Base-by-base conservation (phyloP, 2,329 filamentous ascomycete genomes). In the Chaetomium sp. region DNA sequence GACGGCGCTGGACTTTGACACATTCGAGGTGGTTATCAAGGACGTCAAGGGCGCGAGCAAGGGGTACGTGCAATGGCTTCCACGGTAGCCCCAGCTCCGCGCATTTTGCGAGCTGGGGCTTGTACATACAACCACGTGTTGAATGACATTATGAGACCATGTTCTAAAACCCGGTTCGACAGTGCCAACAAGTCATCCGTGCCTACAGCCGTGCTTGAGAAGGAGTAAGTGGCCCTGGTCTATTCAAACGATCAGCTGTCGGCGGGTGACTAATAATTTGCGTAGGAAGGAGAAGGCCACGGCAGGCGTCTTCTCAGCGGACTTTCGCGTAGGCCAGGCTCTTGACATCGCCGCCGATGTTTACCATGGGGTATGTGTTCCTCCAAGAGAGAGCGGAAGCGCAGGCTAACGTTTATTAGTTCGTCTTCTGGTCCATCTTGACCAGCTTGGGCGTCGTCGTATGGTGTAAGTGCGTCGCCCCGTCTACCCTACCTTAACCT, bases 11-110 rank as follows among this genome's bases (percentile, higher is more conserved):
- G 95, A 99, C 81, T 99, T 98, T 80, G 84, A 88, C 68, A 87
- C 89, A 62, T 91, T 98, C 75, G 94, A 98, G 77, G 81, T 99
- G 73, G 84, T 93, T 71, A 84, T 99, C 69, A 92, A 87, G 81
- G 94, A 98, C 81, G 85, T 93, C 70, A 94, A 93, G 81, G 93
- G 93, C 70, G 80, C 89, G 75, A 95, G 91, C 83, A 93, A 94
- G 91, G 93, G 94, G 95, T 99, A 99, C 86, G 95, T 99, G 81
- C 87, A 89, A 81, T 90, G 90, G 90, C 93, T 97, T 85, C 94
- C 94, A 72, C 92, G 87, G 82, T 97, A 93, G 86, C 73, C 71
- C 67, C 54, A 49, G 62, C 57, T 38, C 63, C 58, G 62, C 58
- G 27, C 42, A 33, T 42, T 23, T 23, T 62, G 64, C 60, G 56